phyloP scores from a whole-genome alignment of 208 protist species.

The Leptomonas pyrrhocoris region DNA sequence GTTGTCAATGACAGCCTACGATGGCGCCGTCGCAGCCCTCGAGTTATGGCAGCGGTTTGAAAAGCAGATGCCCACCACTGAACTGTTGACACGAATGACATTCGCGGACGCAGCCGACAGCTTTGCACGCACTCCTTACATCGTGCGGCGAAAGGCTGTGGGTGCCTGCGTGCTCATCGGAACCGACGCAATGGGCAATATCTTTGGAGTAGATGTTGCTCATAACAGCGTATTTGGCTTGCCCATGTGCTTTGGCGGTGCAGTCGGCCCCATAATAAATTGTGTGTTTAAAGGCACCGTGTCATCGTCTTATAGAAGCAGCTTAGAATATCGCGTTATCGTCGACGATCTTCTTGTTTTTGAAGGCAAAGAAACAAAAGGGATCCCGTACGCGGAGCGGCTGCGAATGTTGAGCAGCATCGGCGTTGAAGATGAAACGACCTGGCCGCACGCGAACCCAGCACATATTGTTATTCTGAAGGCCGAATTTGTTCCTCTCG shows the following conservation, averaged over 20 bases:
- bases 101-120: slow-evolving; percentile 64
- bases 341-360: slow-evolving; percentile 80
- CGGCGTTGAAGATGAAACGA: slow-evolving; percentile 65
- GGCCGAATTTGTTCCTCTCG: slow-evolving; percentile 47
- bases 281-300: slow-evolving; percentile 72
- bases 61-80: slow-evolving; percentile 35
- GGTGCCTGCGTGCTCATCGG: slow-evolving; percentile 60
- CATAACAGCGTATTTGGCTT: slow-evolving; percentile 65
- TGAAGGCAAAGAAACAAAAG: slow-evolving; percentile 56
- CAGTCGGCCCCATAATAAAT: slow-evolving; percentile 27
- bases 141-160: slow-evolving; percentile 44
- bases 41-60: slow-evolving; percentile 34
- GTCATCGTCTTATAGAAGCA: slow-evolving; percentile 55
- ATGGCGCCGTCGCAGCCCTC: slow-evolving; percentile 36
- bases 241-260: slow-evolving; percentile 58
- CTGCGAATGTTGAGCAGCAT: slow-evolving; percentile 59
- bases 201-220: slow-evolving; percentile 66
- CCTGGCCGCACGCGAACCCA: slow-evolving; percentile 65
- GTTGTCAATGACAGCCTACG: slow-evolving; percentile 32
- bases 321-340: slow-evolving; percentile 70
- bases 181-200: slow-evolving; percentile 49
- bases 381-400: slow-evolving; percentile 59
- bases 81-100: slow-evolving; percentile 56
- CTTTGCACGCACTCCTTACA: slow-evolving; percentile 60
- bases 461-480: slow-evolving; percentile 65